Evolutionary conservation across 768 basidiomycete species (phyloP).

Genomic region (Pleurotus sapidus): DNA sequence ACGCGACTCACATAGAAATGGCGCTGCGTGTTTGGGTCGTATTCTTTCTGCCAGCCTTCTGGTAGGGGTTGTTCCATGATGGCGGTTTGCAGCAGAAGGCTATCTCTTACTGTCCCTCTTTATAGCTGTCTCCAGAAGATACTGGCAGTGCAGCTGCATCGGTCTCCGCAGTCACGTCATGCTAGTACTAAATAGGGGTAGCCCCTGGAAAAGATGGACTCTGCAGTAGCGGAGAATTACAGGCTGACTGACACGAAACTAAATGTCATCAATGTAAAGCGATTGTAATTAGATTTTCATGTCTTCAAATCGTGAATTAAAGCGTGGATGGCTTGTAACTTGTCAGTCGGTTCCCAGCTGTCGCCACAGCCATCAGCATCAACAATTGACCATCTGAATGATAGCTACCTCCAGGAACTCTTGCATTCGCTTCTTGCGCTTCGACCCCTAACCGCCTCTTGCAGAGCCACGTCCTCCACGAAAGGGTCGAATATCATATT

Average conservation of each 20-base stretch:
- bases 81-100: background rate
- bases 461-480: conserved; percentile 43
- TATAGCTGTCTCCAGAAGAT: background rate
- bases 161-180: background rate
- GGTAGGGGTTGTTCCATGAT: conserved; percentile 36
- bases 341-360: conserved; percentile 57
- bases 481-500: conserved; percentile 23
- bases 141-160: background rate
- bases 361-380: background rate
- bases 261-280: too few species aligned
- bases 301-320: conserved; percentile 36
- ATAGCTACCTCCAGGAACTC: conserved; percentile 44
- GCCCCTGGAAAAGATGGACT: too few species aligned
- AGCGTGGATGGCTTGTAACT: conserved; percentile 49
- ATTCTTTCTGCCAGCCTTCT: conserved; percentile 53
- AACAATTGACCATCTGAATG: background rate
- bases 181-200: too few species aligned
- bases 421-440: conserved; percentile 44
- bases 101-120: background rate
- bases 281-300: background rate
- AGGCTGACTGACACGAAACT: too few species aligned
- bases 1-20: conserved; percentile 44
- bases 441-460: conserved; percentile 33
- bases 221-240: too few species aligned
- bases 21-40: conserved; percentile 38